phyloP scores from a whole-genome alignment of 805 yeast species.

The Yamadazyma olivae region DNA sequence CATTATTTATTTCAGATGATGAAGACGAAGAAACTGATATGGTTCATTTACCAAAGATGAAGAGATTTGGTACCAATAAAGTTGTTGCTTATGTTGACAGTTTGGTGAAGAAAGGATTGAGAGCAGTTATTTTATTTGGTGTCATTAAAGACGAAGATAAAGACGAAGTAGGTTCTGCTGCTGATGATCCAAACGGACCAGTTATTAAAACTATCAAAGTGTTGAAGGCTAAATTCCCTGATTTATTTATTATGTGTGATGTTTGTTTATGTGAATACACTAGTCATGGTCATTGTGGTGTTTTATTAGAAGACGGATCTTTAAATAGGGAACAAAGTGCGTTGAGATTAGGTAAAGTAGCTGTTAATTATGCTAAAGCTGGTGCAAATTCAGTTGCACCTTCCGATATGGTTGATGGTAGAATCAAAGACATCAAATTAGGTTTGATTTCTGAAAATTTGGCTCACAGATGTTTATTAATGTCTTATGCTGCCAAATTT shows the following conservation, averaged over 20 bases:
- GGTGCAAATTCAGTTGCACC: constrained; percentile 98
- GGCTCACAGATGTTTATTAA: constrained; percentile 83
- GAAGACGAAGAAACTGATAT: constrained; percentile 77
- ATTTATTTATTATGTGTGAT: constrained; percentile 84
- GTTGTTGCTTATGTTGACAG: constrained; percentile 67
- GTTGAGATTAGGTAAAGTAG: constrained; percentile 86
- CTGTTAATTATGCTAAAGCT: constrained; percentile 91
- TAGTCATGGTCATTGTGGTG: constrained; percentile 97
- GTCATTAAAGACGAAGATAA: constrained; percentile 74
- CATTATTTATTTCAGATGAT: constrained; percentile 78
- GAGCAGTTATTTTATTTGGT: constrained; percentile 87
- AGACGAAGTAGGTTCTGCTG: constrained; percentile 81
- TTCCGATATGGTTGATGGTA: constrained; percentile 96
- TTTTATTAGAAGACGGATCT: constrained; percentile 81
- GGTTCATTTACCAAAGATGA: constrained; percentile 82
- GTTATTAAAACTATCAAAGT: constrained; percentile 77
- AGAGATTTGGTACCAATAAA: constrained; percentile 79
- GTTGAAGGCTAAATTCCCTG: constrained; percentile 68
- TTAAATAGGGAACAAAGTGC: constrained; percentile 74
- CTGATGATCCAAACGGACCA: constrained; percentile 96
- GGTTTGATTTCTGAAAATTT: constrained; percentile 78
- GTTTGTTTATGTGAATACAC: constrained; percentile 97
- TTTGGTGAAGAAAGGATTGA: constrained; percentile 76
- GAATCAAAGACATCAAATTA: constrained; percentile 80
- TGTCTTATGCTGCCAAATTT: constrained; percentile 95